phyloP scores from a whole-genome alignment of 208 protist genomes.

The Leishmania lainsoni region DNA sequence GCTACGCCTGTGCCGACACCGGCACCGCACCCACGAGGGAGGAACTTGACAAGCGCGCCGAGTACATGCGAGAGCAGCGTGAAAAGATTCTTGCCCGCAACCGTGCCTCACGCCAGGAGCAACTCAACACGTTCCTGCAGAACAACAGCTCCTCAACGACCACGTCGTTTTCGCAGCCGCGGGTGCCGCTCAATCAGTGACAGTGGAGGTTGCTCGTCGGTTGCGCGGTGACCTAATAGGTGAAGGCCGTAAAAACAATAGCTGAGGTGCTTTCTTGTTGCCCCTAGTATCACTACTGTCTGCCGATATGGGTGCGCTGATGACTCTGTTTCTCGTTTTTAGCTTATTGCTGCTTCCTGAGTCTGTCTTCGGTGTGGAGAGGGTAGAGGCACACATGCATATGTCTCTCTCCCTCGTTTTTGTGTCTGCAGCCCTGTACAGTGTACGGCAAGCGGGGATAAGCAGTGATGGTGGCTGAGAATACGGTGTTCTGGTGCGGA shows the following conservation, averaged over 20 bases:
- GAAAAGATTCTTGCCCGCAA: constrained; percentile 78
- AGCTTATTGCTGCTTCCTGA: background rate
- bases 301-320: background rate
- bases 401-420: background rate
- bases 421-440: background rate
- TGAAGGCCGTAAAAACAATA: constrained; percentile 47
- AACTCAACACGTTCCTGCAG: constrained; percentile 65
- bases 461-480: background rate
- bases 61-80: constrained; percentile 87
- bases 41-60: constrained; percentile 71
- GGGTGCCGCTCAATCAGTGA: constrained; percentile 58
- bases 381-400: background rate
- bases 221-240: constrained; percentile 81
- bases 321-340: background rate
- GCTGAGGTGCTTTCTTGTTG: background rate
- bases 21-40: constrained; percentile 49
- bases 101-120: constrained; percentile 71
- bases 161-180: constrained; percentile 1
- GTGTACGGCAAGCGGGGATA: background rate
- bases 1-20: background rate
- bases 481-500: background rate
- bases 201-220: constrained; percentile 79
- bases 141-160: constrained; percentile 20
- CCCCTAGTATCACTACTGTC: background rate
- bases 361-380: background rate